phyloP scores from a whole-genome alignment of 2,329 filamentous ascomycete species.

The Neurospora sp. region DNA sequence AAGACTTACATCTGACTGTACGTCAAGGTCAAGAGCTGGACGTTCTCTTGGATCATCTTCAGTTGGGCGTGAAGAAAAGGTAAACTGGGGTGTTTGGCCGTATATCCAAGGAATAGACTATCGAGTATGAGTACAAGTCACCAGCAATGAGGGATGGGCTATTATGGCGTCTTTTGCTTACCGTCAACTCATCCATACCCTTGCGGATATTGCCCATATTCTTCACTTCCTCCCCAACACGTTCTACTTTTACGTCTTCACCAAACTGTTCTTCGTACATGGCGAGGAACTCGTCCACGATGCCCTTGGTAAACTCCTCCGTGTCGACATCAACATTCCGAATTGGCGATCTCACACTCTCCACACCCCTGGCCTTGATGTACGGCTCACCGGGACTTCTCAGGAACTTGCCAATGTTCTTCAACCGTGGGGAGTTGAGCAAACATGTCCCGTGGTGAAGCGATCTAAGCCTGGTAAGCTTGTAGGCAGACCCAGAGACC shows the following conservation, averaged over 20 bases:
- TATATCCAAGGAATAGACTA: conserved; percentile 67
- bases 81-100: conserved; percentile 77
- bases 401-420: conserved; percentile 58
- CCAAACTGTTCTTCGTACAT: conserved; percentile 46
- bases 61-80: conserved; percentile 52
- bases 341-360: conserved; percentile 80
- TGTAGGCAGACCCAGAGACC: conserved; percentile 90
- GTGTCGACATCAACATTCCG: conserved; percentile 58
- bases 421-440: conserved; percentile 64
- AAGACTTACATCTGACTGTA: conserved; percentile 35
- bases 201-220: conserved; percentile 30
- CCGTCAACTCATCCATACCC: conserved; percentile 25
- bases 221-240: conserved; percentile 39
- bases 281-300: conserved; percentile 52
- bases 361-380: conserved; percentile 75
- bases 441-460: conserved; percentile 92
- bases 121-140: not conserved
- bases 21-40: conserved; percentile 36
- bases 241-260: conserved; percentile 22
- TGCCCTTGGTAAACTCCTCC: conserved; percentile 40
- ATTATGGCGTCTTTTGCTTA: not conserved
- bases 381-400: conserved; percentile 67
- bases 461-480: conserved; percentile 69
- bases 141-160: not conserved
- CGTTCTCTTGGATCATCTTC: conserved; percentile 48